These are phyloP conservation scores for Acanthochlamys bracteata DNA, from an alignment of 106 monocot species.

Conservation along the genomic window DNA sequence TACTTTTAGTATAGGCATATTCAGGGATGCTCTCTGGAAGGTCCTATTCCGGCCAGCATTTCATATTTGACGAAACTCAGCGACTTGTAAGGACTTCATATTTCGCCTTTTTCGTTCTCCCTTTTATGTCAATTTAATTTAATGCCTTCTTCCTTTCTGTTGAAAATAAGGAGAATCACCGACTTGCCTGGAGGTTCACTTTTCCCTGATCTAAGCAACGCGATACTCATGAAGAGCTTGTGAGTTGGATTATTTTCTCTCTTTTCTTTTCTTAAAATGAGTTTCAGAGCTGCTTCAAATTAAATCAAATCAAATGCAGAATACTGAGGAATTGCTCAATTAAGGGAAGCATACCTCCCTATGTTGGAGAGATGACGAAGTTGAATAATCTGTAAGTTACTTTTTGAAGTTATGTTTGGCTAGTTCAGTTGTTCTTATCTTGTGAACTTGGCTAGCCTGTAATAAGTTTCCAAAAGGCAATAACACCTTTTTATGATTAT, in stretches of 20 bases:
- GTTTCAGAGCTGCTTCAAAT: too few relatives aligned
- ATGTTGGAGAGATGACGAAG: conserved; percentile 42
- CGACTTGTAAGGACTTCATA: conserved; percentile 49
- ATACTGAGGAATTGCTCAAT: conserved; percentile 78
- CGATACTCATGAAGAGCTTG: conserved; percentile 44
- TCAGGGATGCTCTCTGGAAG: conserved; percentile 49
- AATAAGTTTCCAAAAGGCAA: too few relatives aligned
- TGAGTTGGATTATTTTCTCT: conserved; percentile 22
- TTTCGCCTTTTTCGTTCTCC: neutral
- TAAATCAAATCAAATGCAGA: conserved; percentile 14
- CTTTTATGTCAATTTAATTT: too few relatives aligned
- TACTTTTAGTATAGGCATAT: conserved; percentile 45
- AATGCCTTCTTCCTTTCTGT: neutral
- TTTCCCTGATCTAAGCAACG: conserved; percentile 48
- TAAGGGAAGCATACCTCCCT: conserved; percentile 41
- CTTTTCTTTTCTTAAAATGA: too few relatives aligned
- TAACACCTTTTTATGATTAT: too few relatives aligned
- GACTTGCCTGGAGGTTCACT: conserved; percentile 58
- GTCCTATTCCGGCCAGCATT: conserved; percentile 60
- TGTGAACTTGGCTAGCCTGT: too few relatives aligned
- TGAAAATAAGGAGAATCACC: conserved; percentile 53
- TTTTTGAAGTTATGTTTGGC: neutral
- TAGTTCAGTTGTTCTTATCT: too few relatives aligned
- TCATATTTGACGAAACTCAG: conserved; percentile 41
- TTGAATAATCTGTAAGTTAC: conserved; percentile 56